Evolutionary conservation across 73 alveolate species (phyloP), one percentile per base, ranked within the genome.

Genomic region (Paramecium sonneborni): DNA sequence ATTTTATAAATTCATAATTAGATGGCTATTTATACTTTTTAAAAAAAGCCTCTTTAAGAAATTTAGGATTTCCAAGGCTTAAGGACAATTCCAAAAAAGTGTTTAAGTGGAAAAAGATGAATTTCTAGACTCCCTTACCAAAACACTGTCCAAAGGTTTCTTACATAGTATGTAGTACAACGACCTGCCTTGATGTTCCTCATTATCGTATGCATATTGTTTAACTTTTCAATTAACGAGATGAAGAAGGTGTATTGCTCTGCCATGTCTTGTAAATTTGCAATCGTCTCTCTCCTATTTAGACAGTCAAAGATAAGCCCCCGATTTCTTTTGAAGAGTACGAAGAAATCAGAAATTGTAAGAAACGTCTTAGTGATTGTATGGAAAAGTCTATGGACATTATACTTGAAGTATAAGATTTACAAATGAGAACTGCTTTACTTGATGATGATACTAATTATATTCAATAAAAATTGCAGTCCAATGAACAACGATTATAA

Each of bases 31-130:
- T 62, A 62, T 62, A 62, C 44, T 62, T 62, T n/a, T 62, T 62
- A 7, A 62, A 26, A 62, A 30, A 62, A 26, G 84, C 84, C 11
- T 62, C 84, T 3, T n/a, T 62, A 62, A 24, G 84, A 12, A 62
- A 26, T 62, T 32, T 62, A 12, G 84, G 84, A 26, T 62, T 62
- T n/a, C 84, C 84, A 30, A 62, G 84, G 18, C 84, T 62, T 3
- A 30, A 62, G 24, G 84, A 62, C 6, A 62, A 32, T 32, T 30
- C 84, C 14, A 62, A 62, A 37, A 72, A 72, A 20, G 32, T 72
- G 35, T 72, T 72, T 62, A 72, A 72, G 57, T 72, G 86, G 86
- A 72, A 72, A 41, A 72, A 72, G 28, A 72, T 72, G 86, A 72
- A 72, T 10, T 72, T 72, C 35, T 35, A 72, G 20, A 72, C 86